phyloP scores from a whole-genome alignment of 192 early-diverging fungal species.

The Neocallimastix lanati region DNA sequence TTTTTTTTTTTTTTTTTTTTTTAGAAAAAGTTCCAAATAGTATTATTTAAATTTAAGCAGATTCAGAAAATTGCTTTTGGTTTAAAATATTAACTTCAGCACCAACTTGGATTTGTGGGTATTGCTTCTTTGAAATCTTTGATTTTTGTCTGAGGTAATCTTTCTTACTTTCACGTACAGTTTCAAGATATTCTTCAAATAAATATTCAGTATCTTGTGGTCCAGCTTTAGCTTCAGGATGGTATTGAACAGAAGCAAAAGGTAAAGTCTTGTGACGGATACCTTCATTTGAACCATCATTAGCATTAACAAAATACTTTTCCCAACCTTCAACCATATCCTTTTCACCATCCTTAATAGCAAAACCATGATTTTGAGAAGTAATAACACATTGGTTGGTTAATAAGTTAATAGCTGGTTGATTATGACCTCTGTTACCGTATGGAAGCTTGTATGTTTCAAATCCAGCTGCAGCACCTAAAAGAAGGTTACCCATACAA shows the following conservation, averaged over 20 bases:
- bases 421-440: conserved; percentile 94
- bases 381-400: conserved; percentile 73
- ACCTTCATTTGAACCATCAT: conserved; percentile 90
- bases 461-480: conserved; percentile 79
- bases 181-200: conserved; percentile 20
- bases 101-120: neutral
- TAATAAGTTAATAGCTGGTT: conserved; percentile 66
- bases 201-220: conserved; percentile 82
- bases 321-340: conserved; percentile 53
- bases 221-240: conserved; percentile 87
- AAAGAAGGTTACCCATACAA: conserved; percentile 88
- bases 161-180: neutral
- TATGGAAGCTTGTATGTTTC: conserved; percentile 73
- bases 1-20: too few relatives aligned
- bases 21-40: too few relatives aligned
- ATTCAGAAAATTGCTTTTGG: neutral
- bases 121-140: neutral
- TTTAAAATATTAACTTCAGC: neutral
- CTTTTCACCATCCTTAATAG: conserved; percentile 41
- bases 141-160: neutral
- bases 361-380: conserved; percentile 89
- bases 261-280: conserved; percentile 56
- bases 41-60: too few relatives aligned
- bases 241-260: conserved; percentile 79
- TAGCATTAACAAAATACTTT: conserved; percentile 82